A percentile compares a stretch with the other conserved stretches of the same genome.
Evolutionary conservation across 352 stramenopile species (phyloP).

Genomic region (Globisporangium irregulare): DNA sequence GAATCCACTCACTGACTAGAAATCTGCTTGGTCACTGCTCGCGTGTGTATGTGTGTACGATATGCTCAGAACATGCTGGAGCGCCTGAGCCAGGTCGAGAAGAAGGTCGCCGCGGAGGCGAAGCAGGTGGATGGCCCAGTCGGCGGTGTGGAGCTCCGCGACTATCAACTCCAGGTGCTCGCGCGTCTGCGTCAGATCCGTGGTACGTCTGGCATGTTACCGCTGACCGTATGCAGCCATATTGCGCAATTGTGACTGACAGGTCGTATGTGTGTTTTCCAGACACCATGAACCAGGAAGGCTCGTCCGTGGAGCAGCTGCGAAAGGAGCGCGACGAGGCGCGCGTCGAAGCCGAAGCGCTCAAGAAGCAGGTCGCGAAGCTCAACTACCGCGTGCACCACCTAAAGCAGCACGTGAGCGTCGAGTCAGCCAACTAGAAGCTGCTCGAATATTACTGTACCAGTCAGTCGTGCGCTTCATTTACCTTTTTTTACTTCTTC

Average conservation of each 20-base stretch:
- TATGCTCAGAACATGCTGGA: conserved; percentile 38
- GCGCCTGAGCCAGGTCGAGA: conserved; percentile 47
- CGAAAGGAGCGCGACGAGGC: conserved; percentile 61
- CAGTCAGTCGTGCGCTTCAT: neutral
- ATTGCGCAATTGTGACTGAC: neutral
- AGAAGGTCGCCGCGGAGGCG: conserved; percentile 30
- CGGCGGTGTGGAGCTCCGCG: conserved; percentile 57
- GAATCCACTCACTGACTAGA: neutral
- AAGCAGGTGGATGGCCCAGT: conserved; percentile 52
- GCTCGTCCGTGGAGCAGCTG: conserved; percentile 57
- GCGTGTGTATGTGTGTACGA: neutral
- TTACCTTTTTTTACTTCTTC: neutral
- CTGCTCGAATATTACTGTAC: neutral
- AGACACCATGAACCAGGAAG: conserved; percentile 68
- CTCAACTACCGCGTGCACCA: conserved; percentile 79
- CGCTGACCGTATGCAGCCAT: neutral
- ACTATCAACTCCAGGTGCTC: conserved; percentile 68
- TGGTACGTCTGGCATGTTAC: conserved; percentile 23
- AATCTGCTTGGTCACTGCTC: neutral
- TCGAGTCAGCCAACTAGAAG: conserved; percentile 23
- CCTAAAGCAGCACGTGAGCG: conserved; percentile 65
- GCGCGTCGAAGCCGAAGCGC: conserved; percentile 47
- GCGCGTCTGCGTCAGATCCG: conserved; percentile 55
- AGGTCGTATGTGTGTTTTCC: neutral
- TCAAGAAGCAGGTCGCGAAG: conserved; percentile 75